Base-by-base conservation (phyloP, 805 yeast species). In the Cephaloascus albidus region DNA sequence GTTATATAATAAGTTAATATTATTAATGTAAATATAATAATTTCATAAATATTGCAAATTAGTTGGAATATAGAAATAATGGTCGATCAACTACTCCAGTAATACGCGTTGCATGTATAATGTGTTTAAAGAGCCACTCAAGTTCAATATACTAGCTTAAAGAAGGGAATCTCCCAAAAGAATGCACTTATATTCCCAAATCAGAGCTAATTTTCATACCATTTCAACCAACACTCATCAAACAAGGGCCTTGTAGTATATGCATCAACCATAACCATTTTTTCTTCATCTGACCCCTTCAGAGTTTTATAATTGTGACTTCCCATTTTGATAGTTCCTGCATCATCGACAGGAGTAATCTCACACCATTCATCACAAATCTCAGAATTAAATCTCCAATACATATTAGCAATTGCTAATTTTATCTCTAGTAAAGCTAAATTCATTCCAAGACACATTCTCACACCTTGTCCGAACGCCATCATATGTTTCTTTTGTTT, bases 371-470 rank as follows among this genome's bases (percentile, higher is more conserved):
- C 62, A 2, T 48, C 27, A 37, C 70, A 61, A 6, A 74, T 51
- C 12, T 45, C 42, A 18, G 76, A 65, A 10, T 45, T 39, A 45
- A 52, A 76, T 37, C 72, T 64, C 66, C 74, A 70, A 49, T 78
- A 73, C 15, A 82, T 53, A 42, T 69, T 68, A 8, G 78, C 74
- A 20, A 76, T 50, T 10, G 72, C 68, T 34, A 78, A 49, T 51
- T 80, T 81, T 65, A 81, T 78, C 51, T 81, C 88, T 33, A 74
- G 72, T 16, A 73, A 55, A 0, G 88, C 88, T 33, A 82, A 53
- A 51, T 81, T 68, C 76, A 77, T 71, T 1, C 90, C 89, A 39
- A 81, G 60, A 50, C 90, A 82, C 87, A 81, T 80, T 45, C 87
- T 60, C 17, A 78, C 65, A 3, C 89, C 90, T 33, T 77, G 72